A percentile compares a stretch with the other conserved stretches of the same genome.
Conservation (phyloP, 164 flowering plant genomes). For the Chloranthus sessilifolius region DNA sequence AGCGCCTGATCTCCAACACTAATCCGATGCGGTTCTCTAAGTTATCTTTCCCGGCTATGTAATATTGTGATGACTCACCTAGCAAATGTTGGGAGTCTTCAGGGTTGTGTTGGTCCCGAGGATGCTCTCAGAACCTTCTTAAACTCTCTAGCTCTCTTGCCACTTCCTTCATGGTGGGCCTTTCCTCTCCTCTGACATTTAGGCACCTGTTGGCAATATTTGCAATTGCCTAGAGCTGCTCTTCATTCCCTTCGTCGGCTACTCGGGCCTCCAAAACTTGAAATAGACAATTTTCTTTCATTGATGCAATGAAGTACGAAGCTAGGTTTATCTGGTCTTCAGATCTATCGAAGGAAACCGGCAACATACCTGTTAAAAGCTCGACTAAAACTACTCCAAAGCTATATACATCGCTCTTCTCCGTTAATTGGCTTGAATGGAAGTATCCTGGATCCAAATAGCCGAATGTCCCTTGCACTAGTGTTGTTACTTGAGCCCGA, state of each 20-base stretch:
- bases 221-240: slow-evolving; percentile 7
- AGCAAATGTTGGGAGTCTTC: background rate
- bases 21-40: background rate
- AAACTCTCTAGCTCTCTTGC: background rate
- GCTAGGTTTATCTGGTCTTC: slow-evolving; percentile 2
- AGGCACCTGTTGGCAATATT: slow-evolving; percentile 10
- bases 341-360: background rate
- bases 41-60: background rate
- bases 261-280: slow-evolving; percentile 1
- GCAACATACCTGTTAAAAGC: slow-evolving; percentile 10
- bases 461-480: slow-evolving; percentile 11
- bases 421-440: slow-evolving; percentile 7
- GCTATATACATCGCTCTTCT: slow-evolving; percentile 16
- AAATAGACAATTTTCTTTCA: background rate
- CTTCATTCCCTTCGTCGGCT: background rate
- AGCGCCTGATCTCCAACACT: background rate
- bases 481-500: background rate
- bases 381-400: slow-evolving; percentile 12
- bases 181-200: slow-evolving; percentile 6
- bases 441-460: slow-evolving; percentile 12
- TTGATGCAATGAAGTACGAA: background rate
- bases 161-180: slow-evolving; percentile 8
- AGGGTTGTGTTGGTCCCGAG: background rate
- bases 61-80: no score
- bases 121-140: background rate